Conservation (phyloP, 495 filamentous ascomycete species). For the Penicillium bialowiezense region DNA sequence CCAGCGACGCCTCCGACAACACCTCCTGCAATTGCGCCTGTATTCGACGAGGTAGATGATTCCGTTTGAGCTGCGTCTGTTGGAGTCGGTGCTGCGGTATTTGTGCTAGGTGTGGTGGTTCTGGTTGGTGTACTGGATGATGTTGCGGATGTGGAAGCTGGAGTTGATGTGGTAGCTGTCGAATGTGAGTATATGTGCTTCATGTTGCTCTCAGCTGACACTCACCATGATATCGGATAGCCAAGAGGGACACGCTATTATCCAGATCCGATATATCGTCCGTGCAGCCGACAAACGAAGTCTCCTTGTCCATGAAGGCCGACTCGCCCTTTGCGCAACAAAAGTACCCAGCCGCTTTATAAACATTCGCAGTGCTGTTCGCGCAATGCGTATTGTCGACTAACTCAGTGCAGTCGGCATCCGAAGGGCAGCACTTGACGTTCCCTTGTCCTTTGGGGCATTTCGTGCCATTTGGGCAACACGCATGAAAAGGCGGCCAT, state of each 20-base stretch:
- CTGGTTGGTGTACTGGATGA: background rate
- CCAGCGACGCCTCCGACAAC: constrained; percentile 12
- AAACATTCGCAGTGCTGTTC: constrained; percentile 8
- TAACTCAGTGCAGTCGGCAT: constrained; percentile 2
- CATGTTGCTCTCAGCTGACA: too few relatives aligned
- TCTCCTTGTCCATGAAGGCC: background rate
- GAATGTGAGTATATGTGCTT: too few relatives aligned
- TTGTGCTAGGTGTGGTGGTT: too few relatives aligned
- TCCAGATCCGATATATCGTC: background rate
- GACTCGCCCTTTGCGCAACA: background rate
- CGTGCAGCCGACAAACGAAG: background rate
- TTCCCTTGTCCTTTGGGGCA: constrained; percentile 1
- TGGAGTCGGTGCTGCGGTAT: too few relatives aligned
- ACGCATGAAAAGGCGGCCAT: constrained; percentile 2
- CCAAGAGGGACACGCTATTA: background rate
- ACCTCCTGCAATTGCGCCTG: constrained; percentile 14
- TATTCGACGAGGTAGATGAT: background rate
- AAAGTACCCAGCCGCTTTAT: constrained; percentile 1
- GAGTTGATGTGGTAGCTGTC: too few relatives aligned
- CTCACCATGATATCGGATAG: constrained; percentile 1
- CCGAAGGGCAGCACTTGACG: constrained; percentile 4
- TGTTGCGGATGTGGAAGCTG: background rate
- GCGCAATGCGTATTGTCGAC: constrained; percentile 3
- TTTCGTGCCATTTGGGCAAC: constrained; percentile 1
- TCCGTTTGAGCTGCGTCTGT: too few relatives aligned